Conservation (phyloP, 192 early-diverging fungal species). For the Gamsiella multidivaricata region DNA sequence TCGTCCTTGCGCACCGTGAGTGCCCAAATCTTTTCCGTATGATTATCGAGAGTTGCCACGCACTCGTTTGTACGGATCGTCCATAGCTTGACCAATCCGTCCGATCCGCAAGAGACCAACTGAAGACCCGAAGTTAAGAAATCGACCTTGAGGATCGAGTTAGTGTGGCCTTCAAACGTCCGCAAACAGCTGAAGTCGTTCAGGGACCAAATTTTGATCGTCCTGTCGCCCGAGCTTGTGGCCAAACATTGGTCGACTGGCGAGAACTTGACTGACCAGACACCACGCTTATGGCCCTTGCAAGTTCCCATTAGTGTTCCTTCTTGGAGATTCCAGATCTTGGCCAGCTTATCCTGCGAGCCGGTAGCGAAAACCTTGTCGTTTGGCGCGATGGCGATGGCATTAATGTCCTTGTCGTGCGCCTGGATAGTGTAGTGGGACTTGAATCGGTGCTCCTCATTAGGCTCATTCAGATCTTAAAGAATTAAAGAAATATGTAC, state of each 20-base stretch:
- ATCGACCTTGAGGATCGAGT: conserved; percentile 86
- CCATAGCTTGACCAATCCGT: conserved; percentile 98
- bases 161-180: conserved; percentile 98
- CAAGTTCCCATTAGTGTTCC: conserved; percentile 83
- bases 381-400: conserved; percentile 90
- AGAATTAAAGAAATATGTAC: neutral
- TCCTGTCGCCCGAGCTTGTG: conserved; percentile 93
- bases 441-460: conserved; percentile 62
- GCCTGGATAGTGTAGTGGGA: conserved; percentile 91
- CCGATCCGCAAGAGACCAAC: conserved; percentile 86
- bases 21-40: conserved; percentile 97
- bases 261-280: conserved; percentile 95
- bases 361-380: conserved; percentile 93
- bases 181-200: conserved; percentile 87
- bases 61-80: conserved; percentile 92
- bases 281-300: conserved; percentile 93
- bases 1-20: conserved; percentile 80
- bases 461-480: conserved; percentile 49
- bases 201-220: conserved; percentile 94
- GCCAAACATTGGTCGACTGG: conserved; percentile 95
- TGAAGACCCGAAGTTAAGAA: conserved; percentile 92
- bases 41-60: conserved; percentile 90
- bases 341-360: conserved; percentile 95
- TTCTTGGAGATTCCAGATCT: conserved; percentile 88
- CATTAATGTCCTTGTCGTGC: conserved; percentile 98